These are phyloP conservation scores for Blastomyces parvus DNA, from an alignment of 2,329 filamentous ascomycete species.

Conservation along the genomic window DNA sequence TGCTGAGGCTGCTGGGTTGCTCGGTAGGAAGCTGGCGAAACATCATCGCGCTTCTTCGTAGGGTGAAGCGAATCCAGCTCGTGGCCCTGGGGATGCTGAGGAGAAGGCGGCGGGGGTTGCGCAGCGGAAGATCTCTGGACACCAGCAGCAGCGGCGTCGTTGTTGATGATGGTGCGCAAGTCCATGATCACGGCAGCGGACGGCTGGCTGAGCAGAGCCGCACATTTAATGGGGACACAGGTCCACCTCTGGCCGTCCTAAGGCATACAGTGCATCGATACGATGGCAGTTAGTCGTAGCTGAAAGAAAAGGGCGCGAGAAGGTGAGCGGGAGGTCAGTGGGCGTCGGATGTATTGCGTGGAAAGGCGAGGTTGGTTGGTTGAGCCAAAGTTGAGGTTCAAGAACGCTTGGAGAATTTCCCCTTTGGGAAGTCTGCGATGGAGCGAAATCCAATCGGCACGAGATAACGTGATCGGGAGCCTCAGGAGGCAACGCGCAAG, in stretches of 20 bases:
- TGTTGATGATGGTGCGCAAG: slow-evolving; percentile 46
- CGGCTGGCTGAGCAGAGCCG: background rate
- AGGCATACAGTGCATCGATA: background rate
- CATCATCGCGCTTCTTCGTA: slow-evolving; percentile 7
- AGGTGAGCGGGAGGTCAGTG: background rate
- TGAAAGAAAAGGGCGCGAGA: background rate
- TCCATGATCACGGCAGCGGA: slow-evolving; percentile 35
- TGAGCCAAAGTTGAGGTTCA: background rate
- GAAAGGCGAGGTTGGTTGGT: background rate
- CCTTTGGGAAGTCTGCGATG: background rate
- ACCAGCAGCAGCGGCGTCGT: slow-evolving; percentile 29
- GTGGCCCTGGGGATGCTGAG: background rate
- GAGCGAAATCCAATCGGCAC: background rate
- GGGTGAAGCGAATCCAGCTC: background rate
- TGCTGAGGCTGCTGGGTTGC: slow-evolving; percentile 4
- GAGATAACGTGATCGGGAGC: background rate
- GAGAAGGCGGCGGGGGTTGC: slow-evolving; percentile 16
- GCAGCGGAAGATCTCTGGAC: slow-evolving; percentile 22
- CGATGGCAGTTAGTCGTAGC: background rate
- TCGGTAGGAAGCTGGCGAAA: slow-evolving; percentile 3
- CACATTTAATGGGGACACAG: slow-evolving; percentile 1
- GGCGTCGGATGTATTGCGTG: background rate
- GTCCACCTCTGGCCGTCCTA: background rate
- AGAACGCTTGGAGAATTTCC: background rate
- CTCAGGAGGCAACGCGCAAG: background rate